Evolutionary conservation across 805 yeast species (phyloP).

Genomic region (Hanseniaspora nectarophila): DNA sequence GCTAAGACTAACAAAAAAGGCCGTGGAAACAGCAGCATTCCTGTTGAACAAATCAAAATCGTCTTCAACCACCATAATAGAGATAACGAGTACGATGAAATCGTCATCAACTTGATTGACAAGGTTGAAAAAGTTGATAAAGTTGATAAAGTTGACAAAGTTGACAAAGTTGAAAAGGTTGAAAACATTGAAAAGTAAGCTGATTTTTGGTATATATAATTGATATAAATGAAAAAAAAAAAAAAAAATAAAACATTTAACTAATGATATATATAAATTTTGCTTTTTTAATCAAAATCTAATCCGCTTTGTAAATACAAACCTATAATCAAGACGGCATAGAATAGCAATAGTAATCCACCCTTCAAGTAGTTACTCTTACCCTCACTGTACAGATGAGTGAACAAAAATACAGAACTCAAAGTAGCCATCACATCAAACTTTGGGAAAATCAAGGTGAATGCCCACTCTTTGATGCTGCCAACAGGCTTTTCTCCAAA

Average conservation of each 20-base stretch:
- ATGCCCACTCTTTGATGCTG: conserved; percentile 33
- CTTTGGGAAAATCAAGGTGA: conserved; percentile 79
- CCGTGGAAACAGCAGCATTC: not conserved
- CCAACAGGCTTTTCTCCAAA: conserved; percentile 19
- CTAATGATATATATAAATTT: not conserved
- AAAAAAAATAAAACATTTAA: not conserved
- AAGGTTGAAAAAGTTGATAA: no score
- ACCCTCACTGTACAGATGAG: conserved; percentile 92
- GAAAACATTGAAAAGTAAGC: no score
- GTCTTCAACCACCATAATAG: not conserved
- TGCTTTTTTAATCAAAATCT: not conserved
- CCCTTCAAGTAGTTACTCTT: conserved; percentile 95
- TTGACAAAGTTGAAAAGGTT: no score
- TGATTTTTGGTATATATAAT: no score
- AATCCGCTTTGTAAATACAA: conserved; percentile 49
- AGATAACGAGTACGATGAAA: not conserved
- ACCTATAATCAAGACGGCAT: conserved; percentile 64
- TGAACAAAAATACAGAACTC: conserved; percentile 75
- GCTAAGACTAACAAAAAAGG: not conserved
- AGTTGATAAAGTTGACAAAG: no score
- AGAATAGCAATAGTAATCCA: conserved; percentile 67
- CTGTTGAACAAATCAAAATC: not conserved
- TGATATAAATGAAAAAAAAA: no score
- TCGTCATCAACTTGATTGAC: not conserved
- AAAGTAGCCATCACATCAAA: conserved; percentile 88